Conservation (phyloP, 805 yeast genomes). For the Candida vaughaniae region DNA sequence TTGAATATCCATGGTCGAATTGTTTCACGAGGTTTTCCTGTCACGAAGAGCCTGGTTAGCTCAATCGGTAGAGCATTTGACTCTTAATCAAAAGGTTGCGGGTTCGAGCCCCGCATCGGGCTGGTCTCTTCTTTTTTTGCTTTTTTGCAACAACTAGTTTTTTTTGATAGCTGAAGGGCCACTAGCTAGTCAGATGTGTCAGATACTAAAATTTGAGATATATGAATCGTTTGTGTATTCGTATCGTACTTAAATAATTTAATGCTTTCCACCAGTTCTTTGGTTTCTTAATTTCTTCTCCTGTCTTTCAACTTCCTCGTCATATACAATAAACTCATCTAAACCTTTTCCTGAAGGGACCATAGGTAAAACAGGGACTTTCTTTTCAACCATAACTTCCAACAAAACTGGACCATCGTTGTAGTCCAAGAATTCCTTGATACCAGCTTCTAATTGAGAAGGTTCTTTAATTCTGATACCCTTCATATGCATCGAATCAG, state of each 20-base stretch:
- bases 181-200: no score
- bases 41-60: conserved; percentile 29
- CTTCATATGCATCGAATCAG: conserved; percentile 90
- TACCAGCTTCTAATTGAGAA: conserved; percentile 51
- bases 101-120: conserved; percentile 38
- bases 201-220: not conserved
- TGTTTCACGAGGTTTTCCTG: no score
- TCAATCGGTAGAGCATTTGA: conserved; percentile 31
- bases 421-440: conserved; percentile 66
- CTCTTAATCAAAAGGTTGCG: conserved; percentile 33
- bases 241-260: conserved; percentile 9
- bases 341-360: conserved; percentile 95
- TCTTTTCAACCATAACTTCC: conserved; percentile 88
- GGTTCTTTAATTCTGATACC: conserved; percentile 74
- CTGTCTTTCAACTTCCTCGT: conserved; percentile 74
- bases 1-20: no score
- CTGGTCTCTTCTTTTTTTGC: conserved; percentile 15
- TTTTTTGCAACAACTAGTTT: conserved; percentile 2
- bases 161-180: no score
- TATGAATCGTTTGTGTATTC: not conserved
- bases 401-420: conserved; percentile 81
- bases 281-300: conserved; percentile 64
- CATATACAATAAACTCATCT: conserved; percentile 88
- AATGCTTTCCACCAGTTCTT: conserved; percentile 74
- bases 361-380: conserved; percentile 97